Conservation (phyloP, 2,329 filamentous ascomycete species). For the Pestalotiopsis fici region DNA sequence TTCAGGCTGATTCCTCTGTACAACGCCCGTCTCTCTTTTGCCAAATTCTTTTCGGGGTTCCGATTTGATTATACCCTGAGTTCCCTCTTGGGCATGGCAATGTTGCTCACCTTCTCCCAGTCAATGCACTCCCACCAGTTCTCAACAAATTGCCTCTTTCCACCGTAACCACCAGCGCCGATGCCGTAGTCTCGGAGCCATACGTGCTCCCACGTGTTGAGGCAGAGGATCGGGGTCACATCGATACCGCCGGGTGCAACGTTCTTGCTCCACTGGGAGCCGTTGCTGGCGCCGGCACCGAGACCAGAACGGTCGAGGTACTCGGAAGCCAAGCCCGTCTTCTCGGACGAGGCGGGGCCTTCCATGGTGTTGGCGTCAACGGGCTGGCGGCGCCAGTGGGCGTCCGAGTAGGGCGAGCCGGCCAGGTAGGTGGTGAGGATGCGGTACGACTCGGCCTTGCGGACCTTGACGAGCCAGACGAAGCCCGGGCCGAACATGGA, state of each 20-base stretch:
- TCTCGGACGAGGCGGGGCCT: conserved; percentile 30
- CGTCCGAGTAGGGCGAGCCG: conserved; percentile 82
- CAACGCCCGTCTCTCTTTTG: neutral
- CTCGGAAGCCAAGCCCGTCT: conserved; percentile 26
- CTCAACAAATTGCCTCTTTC: conserved; percentile 75
- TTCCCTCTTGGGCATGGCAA: conserved; percentile 24
- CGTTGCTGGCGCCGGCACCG: conserved; percentile 22
- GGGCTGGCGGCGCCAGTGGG: conserved; percentile 74
- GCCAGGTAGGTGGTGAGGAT: conserved; percentile 90
- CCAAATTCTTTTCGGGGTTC: neutral
- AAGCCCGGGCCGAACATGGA: conserved; percentile 97
- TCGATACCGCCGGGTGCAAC: conserved; percentile 67
- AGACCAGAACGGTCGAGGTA: conserved; percentile 40
- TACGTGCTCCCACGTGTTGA: conserved; percentile 96
- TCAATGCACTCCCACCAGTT: conserved; percentile 88
- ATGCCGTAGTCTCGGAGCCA: conserved; percentile 82
- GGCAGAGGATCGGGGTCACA: conserved; percentile 77
- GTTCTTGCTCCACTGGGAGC: conserved; percentile 25
- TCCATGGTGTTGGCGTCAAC: conserved; percentile 70
- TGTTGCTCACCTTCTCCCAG: conserved; percentile 71
- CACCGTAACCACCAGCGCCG: conserved; percentile 57
- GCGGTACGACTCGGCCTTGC: conserved; percentile 49
- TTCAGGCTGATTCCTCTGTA: neutral
- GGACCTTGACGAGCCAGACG: conserved; percentile 82
- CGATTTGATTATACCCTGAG: neutral